These are phyloP conservation scores for Aristolochia contorta DNA, from an alignment of 164 flowering plant species.

Conservation along the genomic window DNA sequence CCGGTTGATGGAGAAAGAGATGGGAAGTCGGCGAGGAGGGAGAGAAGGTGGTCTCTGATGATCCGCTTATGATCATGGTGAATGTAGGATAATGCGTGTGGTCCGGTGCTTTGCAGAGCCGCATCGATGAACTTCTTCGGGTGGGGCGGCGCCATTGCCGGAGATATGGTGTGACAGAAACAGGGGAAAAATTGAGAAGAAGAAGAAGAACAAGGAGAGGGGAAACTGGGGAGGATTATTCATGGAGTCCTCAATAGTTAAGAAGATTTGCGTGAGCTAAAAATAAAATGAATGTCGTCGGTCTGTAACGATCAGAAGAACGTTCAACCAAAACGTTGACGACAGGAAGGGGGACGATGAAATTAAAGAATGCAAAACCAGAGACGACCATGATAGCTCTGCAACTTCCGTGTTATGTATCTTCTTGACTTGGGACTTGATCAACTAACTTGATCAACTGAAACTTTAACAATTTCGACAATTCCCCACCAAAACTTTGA, in stretches of 20 bases:
- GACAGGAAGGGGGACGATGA: too few relatives aligned
- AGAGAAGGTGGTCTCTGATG: constrained; percentile 3
- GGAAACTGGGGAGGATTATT: not conserved
- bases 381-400: too few relatives aligned
- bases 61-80: constrained; percentile 1
- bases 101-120: not conserved
- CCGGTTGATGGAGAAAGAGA: not conserved
- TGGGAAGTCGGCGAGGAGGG: not conserved
- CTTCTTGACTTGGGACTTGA: too few relatives aligned
- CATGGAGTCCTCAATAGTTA: not conserved
- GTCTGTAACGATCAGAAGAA: too few relatives aligned
- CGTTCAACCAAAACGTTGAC: too few relatives aligned
- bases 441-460: too few relatives aligned
- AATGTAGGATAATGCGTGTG: not conserved
- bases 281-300: too few relatives aligned
- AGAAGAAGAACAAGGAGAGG: not conserved
- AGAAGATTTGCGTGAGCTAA: too few relatives aligned
- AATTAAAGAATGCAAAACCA: too few relatives aligned
- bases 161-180: not conserved
- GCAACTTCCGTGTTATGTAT: too few relatives aligned
- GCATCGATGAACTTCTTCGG: not conserved
- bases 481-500: too few relatives aligned
- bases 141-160: not conserved
- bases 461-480: too few relatives aligned
- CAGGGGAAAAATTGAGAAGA: not conserved